Base-by-base conservation (phyloP, 306 rosid genomes). In the Arachis stenosperma region DNA sequence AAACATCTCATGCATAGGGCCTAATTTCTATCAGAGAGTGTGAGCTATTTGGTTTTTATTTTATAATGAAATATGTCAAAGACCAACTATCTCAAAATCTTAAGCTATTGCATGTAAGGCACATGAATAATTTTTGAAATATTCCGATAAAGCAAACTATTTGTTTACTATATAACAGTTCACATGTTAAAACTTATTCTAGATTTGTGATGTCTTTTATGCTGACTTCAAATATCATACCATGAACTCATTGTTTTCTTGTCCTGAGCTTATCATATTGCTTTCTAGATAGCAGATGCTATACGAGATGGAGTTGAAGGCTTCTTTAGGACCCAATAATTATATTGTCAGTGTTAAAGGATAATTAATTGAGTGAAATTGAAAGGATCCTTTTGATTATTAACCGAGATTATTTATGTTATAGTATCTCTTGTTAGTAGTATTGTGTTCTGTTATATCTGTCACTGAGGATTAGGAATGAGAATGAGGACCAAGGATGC, bases 301-400 rank as follows among this genome's bases (percentile, higher is more conserved):
- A 91, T 94, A 82, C 95, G 98, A 68, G 98, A 94, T 81, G 98
- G 98, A 40, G 98, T 97, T 76, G 98, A 94, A 86, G 98, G 98
- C 75, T 94, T 94, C 83, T 82, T 94, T 75, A 85, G 91, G 87
- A 94, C 97, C n/a, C 98, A 94, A 78, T 94, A 94, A 17, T 33
- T 33, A 33, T 33, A 33, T 33, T 33, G 37, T 33, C 37, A 33
- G 3, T 33, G 37, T 33, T 2, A 33, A 33, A 33, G 2, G 3
- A 33, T 33, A 33, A 3, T 33, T 33, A 2, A 33, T 33, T 3
- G 3, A 33, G 37, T 33, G 2, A 33, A 33, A 33, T 2, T 33
- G 1, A 33, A 33, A 33, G 17, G 17, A 17, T 17, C 17, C 17
- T 17, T 17, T 17, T 17, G 17, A 17, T 17, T 17, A 17, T 17